These are phyloP conservation scores for Yamadazyma paraphyllophila DNA, from an alignment of 805 yeast species.

Conservation along the genomic window DNA sequence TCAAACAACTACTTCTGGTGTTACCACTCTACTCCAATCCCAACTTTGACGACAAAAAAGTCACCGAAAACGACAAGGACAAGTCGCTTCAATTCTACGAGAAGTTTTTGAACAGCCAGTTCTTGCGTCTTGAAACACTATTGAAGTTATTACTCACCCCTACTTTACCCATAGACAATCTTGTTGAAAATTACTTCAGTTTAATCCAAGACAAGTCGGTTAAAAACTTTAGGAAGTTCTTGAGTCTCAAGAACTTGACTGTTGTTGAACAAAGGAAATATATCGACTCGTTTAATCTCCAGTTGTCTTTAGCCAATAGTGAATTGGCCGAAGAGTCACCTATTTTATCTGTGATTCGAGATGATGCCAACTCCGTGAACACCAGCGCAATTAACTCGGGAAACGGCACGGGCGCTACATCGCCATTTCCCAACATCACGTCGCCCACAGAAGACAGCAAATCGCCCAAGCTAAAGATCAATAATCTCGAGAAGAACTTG, in stretches of 20 bases:
- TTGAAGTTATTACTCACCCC: slow-evolving; percentile 67
- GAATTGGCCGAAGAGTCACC: slow-evolving; percentile 28
- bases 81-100: slow-evolving; percentile 26
- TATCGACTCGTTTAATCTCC: slow-evolving; percentile 37
- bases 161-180: slow-evolving; percentile 56
- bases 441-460: slow-evolving; percentile 18
- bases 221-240: slow-evolving; percentile 61
- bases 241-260: slow-evolving; percentile 59
- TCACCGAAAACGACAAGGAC: slow-evolving; percentile 16
- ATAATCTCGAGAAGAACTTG: slow-evolving; percentile 45
- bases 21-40: slow-evolving; percentile 45
- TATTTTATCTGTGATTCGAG: slow-evolving; percentile 32
- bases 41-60: slow-evolving; percentile 21
- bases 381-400: not conserved
- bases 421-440: slow-evolving; percentile 2
- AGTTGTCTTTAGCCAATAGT: slow-evolving; percentile 26
- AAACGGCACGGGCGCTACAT: not conserved
- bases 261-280: slow-evolving; percentile 26
- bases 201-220: slow-evolving; percentile 64
- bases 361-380: slow-evolving; percentile 12
- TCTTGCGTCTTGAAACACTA: slow-evolving; percentile 53
- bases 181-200: slow-evolving; percentile 64
- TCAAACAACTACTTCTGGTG: slow-evolving; percentile 53
- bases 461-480: slow-evolving; percentile 35
- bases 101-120: slow-evolving; percentile 44